phyloP scores from a whole-genome alignment of 2,329 filamentous ascomycete species.

The Colletotrichum endophyticum region DNA sequence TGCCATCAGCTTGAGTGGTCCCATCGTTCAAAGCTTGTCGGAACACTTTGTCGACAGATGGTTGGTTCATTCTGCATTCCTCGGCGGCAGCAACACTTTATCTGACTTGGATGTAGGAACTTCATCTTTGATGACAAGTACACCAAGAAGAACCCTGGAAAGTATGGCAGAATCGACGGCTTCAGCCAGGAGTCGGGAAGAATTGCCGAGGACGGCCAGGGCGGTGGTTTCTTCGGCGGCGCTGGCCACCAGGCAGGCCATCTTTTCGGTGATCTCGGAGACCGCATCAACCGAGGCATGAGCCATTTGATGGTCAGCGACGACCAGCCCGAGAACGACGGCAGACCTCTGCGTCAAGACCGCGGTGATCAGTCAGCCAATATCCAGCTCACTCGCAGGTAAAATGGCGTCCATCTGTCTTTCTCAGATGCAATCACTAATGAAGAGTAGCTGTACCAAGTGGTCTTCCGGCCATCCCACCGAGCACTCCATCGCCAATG shows the following conservation, averaged over 20 bases:
- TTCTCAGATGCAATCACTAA: conserved; percentile 4
- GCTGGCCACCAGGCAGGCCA: conserved; percentile 29
- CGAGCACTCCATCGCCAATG: conserved; percentile 84
- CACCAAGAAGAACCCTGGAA: conserved; percentile 50
- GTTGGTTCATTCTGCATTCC: conserved; percentile 39
- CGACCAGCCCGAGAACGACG: conserved; percentile 26
- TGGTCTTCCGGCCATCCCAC: conserved; percentile 59
- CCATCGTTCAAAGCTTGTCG: conserved; percentile 75
- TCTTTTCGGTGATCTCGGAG: conserved; percentile 48
- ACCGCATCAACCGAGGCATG: conserved; percentile 46
- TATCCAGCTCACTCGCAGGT: conserved; percentile 60
- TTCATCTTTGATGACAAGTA: conserved; percentile 90
- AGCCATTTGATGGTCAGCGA: conserved; percentile 41
- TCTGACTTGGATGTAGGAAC: conserved; percentile 57
- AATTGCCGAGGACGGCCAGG: conserved; percentile 12
- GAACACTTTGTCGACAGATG: conserved; percentile 85
- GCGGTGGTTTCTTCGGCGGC: conserved; percentile 21
- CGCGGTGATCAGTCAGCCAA: conserved; percentile 31
- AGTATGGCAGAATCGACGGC: conserved; percentile 44
- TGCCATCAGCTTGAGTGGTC: conserved; percentile 75
- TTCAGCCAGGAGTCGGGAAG: conserved; percentile 17
- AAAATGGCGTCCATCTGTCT: neutral
- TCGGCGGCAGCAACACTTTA: neutral
- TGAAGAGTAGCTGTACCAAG: conserved; percentile 43
- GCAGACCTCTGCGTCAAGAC: conserved; percentile 8